Evolutionary conservation across 2,329 filamentous ascomycete genomes (phyloP).

Genomic region (Penicillium olsonii): DNA sequence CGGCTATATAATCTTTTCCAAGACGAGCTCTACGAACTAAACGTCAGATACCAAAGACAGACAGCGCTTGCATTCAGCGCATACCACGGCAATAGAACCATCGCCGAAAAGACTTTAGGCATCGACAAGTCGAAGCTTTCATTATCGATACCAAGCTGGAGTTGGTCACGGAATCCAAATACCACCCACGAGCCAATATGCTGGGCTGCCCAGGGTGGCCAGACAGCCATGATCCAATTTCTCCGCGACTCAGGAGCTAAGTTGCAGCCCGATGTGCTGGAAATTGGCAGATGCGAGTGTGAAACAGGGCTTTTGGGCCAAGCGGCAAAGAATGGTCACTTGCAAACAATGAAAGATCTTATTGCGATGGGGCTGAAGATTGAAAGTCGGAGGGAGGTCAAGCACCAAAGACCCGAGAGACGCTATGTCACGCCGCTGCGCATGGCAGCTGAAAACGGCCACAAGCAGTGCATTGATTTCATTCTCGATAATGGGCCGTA

Average conservation of each 20-base stretch:
- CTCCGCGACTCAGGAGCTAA: not conserved
- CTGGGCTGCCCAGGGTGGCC: conserved; percentile 2
- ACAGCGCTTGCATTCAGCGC: conserved; percentile 3
- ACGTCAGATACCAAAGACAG: not conserved
- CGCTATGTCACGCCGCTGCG: not conserved
- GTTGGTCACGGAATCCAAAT: not conserved
- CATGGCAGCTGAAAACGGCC: not conserved
- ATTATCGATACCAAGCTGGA: not conserved
- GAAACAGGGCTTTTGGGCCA: not conserved
- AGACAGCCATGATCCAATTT: not conserved
- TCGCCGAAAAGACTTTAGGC: not conserved
- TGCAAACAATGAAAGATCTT: conserved; percentile 1
- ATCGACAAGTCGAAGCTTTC: not conserved
- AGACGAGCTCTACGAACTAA: not conserved
- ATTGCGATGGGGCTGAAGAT: not conserved
- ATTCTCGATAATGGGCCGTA: not conserved
- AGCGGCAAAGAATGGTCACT: not conserved
- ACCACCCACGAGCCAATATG: not conserved
- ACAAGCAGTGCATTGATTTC: not conserved
- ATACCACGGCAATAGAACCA: not conserved
- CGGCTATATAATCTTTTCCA: not conserved
- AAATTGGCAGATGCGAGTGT: not conserved
- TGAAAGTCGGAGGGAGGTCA: not conserved
- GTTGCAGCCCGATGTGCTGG: not conserved
- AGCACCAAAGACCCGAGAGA: not conserved